Evolutionary conservation across 257 asterid species (phyloP).

Genomic region (Craterostigma plantagineum): DNA sequence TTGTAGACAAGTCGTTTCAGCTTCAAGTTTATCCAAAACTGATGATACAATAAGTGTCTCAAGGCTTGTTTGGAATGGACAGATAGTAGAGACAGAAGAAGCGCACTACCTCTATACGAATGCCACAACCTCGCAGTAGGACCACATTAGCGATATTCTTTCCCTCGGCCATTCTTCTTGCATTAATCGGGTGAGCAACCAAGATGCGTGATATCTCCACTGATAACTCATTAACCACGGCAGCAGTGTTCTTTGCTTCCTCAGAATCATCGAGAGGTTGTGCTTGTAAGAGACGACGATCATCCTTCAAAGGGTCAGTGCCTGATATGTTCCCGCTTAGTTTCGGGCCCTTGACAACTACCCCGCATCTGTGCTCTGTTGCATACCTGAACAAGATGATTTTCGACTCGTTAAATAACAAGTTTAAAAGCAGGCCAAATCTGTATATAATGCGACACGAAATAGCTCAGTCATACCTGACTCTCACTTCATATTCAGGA

Average conservation of each 20-base stretch:
- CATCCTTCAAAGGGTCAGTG: slow-evolving; percentile 91
- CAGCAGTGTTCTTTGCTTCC: slow-evolving; percentile 76
- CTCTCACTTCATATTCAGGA: slow-evolving; percentile 87
- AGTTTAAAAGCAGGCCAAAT: not conserved
- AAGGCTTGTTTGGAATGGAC: too few relatives aligned
- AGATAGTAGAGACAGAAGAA: too few relatives aligned
- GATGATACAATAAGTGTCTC: too few relatives aligned
- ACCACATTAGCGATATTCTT: slow-evolving; percentile 76
- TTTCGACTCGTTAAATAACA: not conserved
- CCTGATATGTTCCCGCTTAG: slow-evolving; percentile 95
- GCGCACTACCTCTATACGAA: slow-evolving; percentile 84
- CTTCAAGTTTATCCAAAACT: too few relatives aligned
- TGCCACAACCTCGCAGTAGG: slow-evolving; percentile 93
- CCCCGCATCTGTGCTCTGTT: slow-evolving; percentile 98
- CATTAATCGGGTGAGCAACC: slow-evolving; percentile 64
- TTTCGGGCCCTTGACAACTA: slow-evolving; percentile 94
- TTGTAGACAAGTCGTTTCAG: too few relatives aligned
- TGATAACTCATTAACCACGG: slow-evolving; percentile 73
- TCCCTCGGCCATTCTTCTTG: slow-evolving; percentile 60
- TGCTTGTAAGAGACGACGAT: slow-evolving; percentile 64
- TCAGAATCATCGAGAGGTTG: slow-evolving; percentile 75
- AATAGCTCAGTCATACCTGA: slow-evolving; percentile 30
- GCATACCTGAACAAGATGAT: slow-evolving; percentile 46
- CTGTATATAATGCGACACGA: slow-evolving; percentile 1
- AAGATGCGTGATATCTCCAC: slow-evolving; percentile 70